Evolutionary conservation across 805 yeast species (phyloP).

Genomic region (Metschnikowia colocasiae): DNA sequence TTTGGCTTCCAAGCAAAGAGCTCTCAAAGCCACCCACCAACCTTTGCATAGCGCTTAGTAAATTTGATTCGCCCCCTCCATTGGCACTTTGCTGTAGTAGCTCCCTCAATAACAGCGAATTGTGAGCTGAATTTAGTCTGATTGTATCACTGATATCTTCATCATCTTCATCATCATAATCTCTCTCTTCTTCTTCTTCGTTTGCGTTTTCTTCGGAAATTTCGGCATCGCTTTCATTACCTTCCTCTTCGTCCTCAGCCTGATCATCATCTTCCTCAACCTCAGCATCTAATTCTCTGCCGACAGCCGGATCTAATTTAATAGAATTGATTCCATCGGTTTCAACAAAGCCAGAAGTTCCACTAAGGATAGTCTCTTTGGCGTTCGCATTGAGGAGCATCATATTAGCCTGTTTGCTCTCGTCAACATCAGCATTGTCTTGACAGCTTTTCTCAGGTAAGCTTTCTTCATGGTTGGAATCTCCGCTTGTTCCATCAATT

Average conservation of each 20-base stretch:
- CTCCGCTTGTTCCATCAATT: not conserved
- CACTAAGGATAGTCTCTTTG: not conserved
- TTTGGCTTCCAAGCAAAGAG: conserved; percentile 12
- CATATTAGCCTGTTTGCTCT: not conserved
- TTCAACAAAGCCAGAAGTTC: not conserved
- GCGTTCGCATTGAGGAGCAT: not conserved
- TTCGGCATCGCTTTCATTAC: conserved; percentile 2
- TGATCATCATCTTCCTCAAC: too few relatives aligned
- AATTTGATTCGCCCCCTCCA: conserved; percentile 12
- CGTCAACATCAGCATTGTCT: not conserved
- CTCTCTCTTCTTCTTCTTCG: conserved; percentile 9
- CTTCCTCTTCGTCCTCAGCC: not conserved
- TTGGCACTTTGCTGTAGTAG: conserved; percentile 8
- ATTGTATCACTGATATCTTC: not conserved
- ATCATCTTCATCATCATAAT: conserved; percentile 18
- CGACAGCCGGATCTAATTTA: not conserved
- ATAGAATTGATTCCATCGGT: not conserved
- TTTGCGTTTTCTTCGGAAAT: conserved; percentile 6
- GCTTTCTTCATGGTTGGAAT: not conserved
- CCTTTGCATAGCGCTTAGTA: conserved; percentile 34
- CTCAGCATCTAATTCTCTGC: too few relatives aligned
- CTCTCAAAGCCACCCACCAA: conserved; percentile 31
- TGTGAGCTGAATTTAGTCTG: not conserved
- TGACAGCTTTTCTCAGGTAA: not conserved
- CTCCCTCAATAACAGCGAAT: conserved; percentile 9